phyloP scores from a whole-genome alignment of 768 basidiomycete species.

The Xerocomellus dryophilus region DNA sequence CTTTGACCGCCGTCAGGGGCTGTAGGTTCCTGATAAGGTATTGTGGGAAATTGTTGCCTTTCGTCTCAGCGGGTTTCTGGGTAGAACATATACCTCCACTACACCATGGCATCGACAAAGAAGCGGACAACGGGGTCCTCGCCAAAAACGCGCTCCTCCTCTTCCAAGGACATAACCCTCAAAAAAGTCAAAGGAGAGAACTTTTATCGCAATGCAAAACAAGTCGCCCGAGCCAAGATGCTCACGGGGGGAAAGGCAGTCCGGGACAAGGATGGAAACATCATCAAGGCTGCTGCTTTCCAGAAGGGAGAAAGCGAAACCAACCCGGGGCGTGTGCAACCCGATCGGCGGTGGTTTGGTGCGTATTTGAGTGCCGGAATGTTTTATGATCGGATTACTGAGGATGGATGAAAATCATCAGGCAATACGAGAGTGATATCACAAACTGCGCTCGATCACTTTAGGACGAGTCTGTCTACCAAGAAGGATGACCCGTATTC shows the following conservation, averaged over 20 bases:
- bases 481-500: conserved; percentile 95
- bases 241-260: conserved; percentile 89
- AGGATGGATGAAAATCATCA: conserved; percentile 30
- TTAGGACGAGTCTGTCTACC: conserved; percentile 79
- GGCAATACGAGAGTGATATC: conserved; percentile 99
- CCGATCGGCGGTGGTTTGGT: conserved; percentile 98
- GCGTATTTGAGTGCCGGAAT: conserved; percentile 29
- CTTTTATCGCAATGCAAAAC: conserved; percentile 96
- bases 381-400: conserved; percentile 3
- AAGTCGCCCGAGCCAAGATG: conserved; percentile 83
- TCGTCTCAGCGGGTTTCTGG: neutral
- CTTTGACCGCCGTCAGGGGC: neutral
- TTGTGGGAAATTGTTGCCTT: conserved; percentile 11
- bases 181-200: conserved; percentile 89
- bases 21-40: neutral
- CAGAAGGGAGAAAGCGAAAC: conserved; percentile 94
- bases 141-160: conserved; percentile 38
- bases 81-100: neutral
- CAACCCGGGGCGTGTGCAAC: conserved; percentile 86
- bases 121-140: conserved; percentile 27
- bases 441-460: conserved; percentile 94
- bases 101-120: conserved; percentile 31
- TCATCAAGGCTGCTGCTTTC: conserved; percentile 90
- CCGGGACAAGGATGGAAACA: conserved; percentile 87
- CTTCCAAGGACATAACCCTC: conserved; percentile 53